phyloP scores from a whole-genome alignment of 2,329 filamentous ascomycete genomes.

The Nemania diffusa region DNA sequence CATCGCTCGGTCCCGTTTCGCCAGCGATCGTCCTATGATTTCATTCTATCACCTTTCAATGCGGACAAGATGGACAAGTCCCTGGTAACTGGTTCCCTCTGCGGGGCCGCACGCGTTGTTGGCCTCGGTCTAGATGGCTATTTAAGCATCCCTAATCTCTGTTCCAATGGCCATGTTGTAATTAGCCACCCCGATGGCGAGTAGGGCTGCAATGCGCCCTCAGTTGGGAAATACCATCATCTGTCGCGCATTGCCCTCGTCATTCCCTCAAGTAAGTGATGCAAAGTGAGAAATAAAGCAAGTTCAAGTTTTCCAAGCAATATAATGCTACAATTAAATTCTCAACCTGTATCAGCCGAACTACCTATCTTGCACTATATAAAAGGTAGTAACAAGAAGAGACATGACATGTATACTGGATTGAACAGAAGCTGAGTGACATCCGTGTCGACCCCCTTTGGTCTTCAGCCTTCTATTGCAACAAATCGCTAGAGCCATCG shows the following conservation, averaged over 20 bases:
- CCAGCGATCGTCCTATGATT: background rate
- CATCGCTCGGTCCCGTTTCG: background rate
- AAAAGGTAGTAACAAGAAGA: background rate
- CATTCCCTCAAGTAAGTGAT: background rate
- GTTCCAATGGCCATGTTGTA: background rate
- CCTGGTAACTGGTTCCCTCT: constrained; percentile 13
- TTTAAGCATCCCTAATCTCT: background rate
- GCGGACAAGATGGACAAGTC: background rate
- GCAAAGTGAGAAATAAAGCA: background rate
- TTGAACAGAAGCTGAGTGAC: background rate
- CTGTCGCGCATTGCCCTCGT: no score
- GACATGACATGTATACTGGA: background rate
- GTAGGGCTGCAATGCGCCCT: background rate
- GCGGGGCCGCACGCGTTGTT: background rate
- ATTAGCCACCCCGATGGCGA: constrained; percentile 5
- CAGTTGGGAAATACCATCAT: background rate
- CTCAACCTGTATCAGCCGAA: background rate
- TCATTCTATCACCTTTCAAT: background rate
- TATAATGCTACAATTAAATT: background rate
- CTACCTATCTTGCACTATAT: no score
- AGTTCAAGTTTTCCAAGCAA: background rate
- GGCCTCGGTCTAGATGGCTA: background rate
- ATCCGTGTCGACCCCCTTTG: background rate
- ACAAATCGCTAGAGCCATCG: background rate
- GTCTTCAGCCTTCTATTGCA: constrained; percentile 5